Conservation (phyloP, 768 basidiomycete species). For the Lepiota venenata region DNA sequence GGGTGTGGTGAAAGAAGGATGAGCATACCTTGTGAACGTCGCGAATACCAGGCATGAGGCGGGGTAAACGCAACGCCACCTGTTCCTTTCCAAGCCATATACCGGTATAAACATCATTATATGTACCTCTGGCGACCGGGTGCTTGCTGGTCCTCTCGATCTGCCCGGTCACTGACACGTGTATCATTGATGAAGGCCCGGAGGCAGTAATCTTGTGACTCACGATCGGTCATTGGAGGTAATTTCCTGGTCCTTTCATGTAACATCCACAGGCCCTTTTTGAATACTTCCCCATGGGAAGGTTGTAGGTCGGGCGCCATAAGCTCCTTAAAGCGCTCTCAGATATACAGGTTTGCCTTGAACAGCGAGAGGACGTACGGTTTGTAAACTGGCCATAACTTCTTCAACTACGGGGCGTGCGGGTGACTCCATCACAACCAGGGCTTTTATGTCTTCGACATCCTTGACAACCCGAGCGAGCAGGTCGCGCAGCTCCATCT, state of each 20-base stretch:
- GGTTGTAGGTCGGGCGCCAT: conserved; percentile 29
- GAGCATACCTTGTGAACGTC: conserved; percentile 31
- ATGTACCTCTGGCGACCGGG: conserved; percentile 30
- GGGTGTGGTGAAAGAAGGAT: neutral
- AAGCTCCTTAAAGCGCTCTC: conserved; percentile 27
- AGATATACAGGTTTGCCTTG: neutral
- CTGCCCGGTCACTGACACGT: conserved; percentile 36
- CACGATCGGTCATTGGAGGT: conserved; percentile 41
- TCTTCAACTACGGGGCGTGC: conserved; percentile 28
- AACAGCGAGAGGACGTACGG: conserved; percentile 20
- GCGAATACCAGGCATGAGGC: conserved; percentile 29
- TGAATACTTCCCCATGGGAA: conserved; percentile 28
- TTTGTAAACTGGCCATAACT: conserved; percentile 41
- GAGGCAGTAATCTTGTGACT: conserved; percentile 10
- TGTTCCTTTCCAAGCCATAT: conserved; percentile 39
- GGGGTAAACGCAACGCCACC: conserved; percentile 36
- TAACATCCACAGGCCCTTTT: conserved; percentile 35
- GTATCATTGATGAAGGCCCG: neutral
- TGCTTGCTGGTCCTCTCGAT: conserved; percentile 27
- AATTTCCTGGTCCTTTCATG: conserved; percentile 34
- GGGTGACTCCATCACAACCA: conserved; percentile 28
- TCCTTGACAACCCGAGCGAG: conserved; percentile 30
- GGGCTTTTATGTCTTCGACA: conserved; percentile 29
- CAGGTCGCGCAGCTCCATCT: conserved; percentile 30
- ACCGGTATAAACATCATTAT: conserved; percentile 37